Base-by-base conservation (phyloP, 805 yeast genomes). In the Soucietia sequanensis region DNA sequence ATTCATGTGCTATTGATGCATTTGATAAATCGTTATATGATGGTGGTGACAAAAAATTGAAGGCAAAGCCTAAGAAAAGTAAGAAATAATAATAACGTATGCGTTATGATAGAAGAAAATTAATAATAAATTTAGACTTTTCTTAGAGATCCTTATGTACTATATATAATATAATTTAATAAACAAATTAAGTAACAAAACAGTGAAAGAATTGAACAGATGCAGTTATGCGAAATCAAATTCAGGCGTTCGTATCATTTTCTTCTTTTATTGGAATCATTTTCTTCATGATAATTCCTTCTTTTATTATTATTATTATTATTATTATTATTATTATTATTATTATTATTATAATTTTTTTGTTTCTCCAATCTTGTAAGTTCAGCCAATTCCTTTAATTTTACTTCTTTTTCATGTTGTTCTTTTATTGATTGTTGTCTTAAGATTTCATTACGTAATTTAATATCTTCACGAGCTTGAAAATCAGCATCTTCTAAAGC, bases 401-500 rank as follows among this genome's bases (percentile, higher is more conserved):
- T 52, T 21, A 26, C 23, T 24, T 64, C 68, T 34, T 56, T 60
- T 22, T 58, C 58, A 7, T 35, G 43, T 40, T 62, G 57, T 31
- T 60, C 61, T 29, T 39, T 35, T 6, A 43, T 13, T 0, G 55
- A 59, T 31, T 39, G n/a, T 23, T 58, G 52, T 29, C 43, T 50
- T 24, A 57, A 37, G 29, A 49, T 38, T 35, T 56, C 59, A 35
- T 60, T 60, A 16, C 68, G 33, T 2, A 44, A 33, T 19, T 46
- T 43, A 11, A 61, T 46, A 31, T 56, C 58, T 25, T 52, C 54
- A 39, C 67, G 36, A 4, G 65, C 64, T 15, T 43, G 24, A 11
- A 42, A 37, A 29, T 60, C 61, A 1, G 62, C 95, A 11, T 63
- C 61, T 34, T 78, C 81, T 33, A 91, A 66, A 0, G 97, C 96